Percentiles rank a stretch among this genome's conserved stretches.
Evolutionary conservation across 2,329 filamentous ascomycete genomes (phyloP).

Genomic region (Gnomoniopsis smithogilvyi): DNA sequence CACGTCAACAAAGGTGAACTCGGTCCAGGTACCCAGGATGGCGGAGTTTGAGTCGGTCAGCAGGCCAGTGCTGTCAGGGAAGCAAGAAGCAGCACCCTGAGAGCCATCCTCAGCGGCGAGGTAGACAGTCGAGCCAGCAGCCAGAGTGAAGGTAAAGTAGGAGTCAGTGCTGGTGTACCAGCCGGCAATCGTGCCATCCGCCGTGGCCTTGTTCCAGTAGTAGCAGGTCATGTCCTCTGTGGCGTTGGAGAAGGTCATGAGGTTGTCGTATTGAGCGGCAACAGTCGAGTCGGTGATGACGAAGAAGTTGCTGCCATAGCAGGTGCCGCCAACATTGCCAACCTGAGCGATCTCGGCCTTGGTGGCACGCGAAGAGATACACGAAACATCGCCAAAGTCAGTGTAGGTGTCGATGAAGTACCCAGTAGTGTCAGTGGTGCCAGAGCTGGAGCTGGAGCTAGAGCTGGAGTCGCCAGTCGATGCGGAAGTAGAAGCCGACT

Average conservation of each 20-base stretch:
- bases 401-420: conserved; percentile 63
- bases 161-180: conserved; percentile 38
- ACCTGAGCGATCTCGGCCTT: conserved; percentile 41
- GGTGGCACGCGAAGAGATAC: conserved; percentile 39
- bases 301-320: conserved; percentile 53
- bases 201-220: conserved; percentile 53
- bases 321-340: conserved; percentile 43
- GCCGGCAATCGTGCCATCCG: conserved; percentile 40
- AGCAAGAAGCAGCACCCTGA: conserved; percentile 48
- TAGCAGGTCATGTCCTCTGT: conserved; percentile 32
- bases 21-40: conserved; percentile 44
- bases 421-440: conserved; percentile 80
- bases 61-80: conserved; percentile 24
- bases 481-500: conserved; percentile 10
- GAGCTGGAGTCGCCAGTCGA: conserved; percentile 58
- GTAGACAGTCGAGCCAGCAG: conserved; percentile 33
- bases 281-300: conserved; percentile 33
- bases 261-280: conserved; percentile 35
- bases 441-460: conserved; percentile 71
- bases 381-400: conserved; percentile 16
- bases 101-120: conserved; percentile 44
- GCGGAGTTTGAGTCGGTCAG: conserved; percentile 36
- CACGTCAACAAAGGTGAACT: conserved; percentile 41
- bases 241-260: conserved; percentile 21
- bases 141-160: conserved; percentile 39